Evolutionary conservation across 2,329 filamentous ascomycete genomes (phyloP).

Genomic region (Arthrocladium fulminans): DNA sequence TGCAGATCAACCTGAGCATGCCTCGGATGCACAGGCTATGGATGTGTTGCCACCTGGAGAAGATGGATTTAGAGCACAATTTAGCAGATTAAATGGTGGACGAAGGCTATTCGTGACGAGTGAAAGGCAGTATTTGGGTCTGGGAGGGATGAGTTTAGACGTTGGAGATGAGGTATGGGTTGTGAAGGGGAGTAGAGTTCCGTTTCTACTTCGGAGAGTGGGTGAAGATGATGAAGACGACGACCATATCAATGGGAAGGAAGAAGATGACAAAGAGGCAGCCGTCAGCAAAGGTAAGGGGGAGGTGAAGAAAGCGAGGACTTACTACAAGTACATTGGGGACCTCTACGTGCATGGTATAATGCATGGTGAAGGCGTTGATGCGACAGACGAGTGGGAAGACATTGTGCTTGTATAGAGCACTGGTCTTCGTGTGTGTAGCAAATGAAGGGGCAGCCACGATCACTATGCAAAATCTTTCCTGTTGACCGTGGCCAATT

Average conservation of each 20-base stretch:
- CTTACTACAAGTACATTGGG: slow-evolving; percentile 6
- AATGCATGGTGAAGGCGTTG: slow-evolving; percentile 9
- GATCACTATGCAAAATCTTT: background rate
- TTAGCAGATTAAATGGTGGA: slow-evolving; percentile 9
- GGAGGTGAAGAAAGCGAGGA: background rate
- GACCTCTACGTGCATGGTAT: slow-evolving; percentile 9
- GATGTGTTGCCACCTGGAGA: background rate
- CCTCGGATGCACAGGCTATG: background rate
- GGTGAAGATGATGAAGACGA: background rate
- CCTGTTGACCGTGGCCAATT: too few species aligned
- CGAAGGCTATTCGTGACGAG: slow-evolving; percentile 12
- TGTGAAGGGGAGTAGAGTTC: slow-evolving; percentile 12
- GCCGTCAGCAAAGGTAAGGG: background rate
- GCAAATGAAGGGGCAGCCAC: background rate
- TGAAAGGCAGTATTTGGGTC: slow-evolving; percentile 12
- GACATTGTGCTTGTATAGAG: background rate
- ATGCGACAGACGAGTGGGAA: background rate
- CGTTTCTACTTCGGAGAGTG: slow-evolving; percentile 11
- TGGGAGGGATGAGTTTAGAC: slow-evolving; percentile 9
- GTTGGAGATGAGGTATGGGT: slow-evolving; percentile 14
- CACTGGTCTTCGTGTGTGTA: too few species aligned
- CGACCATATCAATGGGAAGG: background rate
- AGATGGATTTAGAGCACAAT: slow-evolving; percentile 3
- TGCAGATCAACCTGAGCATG: background rate
- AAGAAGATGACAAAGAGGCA: background rate